Evolutionary conservation across 2,329 filamentous ascomycete genomes (phyloP).

Genomic region (Pseudophaeomoniella oleicola): DNA sequence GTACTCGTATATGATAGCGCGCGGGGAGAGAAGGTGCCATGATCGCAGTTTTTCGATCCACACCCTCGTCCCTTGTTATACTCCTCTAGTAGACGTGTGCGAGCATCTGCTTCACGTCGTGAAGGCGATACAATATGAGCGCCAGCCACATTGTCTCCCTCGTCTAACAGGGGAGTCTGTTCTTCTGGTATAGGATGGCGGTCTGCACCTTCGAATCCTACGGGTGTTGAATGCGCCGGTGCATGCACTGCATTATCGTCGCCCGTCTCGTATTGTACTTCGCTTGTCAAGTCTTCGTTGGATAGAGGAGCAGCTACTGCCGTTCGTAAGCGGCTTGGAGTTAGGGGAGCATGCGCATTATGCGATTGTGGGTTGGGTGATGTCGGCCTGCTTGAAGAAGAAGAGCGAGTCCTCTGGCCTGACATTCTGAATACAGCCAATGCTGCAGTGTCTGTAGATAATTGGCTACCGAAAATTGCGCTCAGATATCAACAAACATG

Average conservation of each 20-base stretch:
- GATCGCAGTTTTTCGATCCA: constrained; percentile 39
- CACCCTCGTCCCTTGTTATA: constrained; percentile 23
- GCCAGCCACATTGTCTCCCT: not conserved
- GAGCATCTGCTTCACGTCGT: constrained; percentile 14
- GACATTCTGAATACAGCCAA: not conserved
- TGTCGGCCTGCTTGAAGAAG: too few relatives aligned
- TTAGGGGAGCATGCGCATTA: constrained; percentile 9
- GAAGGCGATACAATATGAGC: constrained; percentile 8
- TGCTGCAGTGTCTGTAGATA: too few relatives aligned
- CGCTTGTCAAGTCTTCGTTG: not conserved
- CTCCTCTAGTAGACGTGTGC: constrained; percentile 23
- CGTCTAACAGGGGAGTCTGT: not conserved
- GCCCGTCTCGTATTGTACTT: not conserved
- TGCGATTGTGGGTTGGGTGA: too few relatives aligned
- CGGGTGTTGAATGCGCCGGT: too few relatives aligned
- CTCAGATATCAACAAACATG: too few relatives aligned
- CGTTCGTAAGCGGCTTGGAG: constrained; percentile 11
- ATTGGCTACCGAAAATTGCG: too few relatives aligned
- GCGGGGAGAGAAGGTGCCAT: constrained; percentile 64
- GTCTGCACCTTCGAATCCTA: not conserved
- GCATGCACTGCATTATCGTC: not conserved
- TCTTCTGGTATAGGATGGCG: not conserved
- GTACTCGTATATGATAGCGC: constrained; percentile 36
- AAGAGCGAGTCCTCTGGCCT: not conserved
- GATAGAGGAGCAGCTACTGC: not conserved